Percentiles rank a stretch among this genome's conserved stretches.
phyloP scores from a whole-genome alignment of 441 rosid genomes.

The Adansonia gregorii region DNA sequence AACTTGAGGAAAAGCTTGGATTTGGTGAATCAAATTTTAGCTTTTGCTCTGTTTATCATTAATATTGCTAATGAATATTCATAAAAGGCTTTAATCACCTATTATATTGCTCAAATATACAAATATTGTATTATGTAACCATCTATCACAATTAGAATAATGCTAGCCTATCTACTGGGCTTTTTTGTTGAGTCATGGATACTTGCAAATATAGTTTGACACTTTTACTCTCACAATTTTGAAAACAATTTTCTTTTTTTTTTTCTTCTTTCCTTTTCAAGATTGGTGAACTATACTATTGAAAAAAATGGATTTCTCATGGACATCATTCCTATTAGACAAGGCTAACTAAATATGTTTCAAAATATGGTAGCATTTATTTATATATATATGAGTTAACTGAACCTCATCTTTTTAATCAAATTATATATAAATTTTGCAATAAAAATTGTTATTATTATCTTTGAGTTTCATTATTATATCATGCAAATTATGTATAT shows the following conservation, averaged over 20 bases:
- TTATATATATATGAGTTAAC: too few relatives aligned
- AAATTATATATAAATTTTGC: too few relatives aligned
- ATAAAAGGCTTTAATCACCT: slow-evolving; percentile 13
- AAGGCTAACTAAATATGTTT: neutral
- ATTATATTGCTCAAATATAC: neutral
- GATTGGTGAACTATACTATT: slow-evolving; percentile 16
- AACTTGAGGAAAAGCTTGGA: slow-evolving; percentile 86
- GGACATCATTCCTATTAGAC: neutral
- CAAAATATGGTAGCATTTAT: too few relatives aligned
- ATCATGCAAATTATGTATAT: too few relatives aligned
- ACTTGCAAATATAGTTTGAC: slow-evolving; percentile 31
- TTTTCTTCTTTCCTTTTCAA: neutral
- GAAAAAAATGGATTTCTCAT: neutral
- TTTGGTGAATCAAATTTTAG: slow-evolving; percentile 78
- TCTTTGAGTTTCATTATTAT: too few relatives aligned
- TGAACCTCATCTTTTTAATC: too few relatives aligned
- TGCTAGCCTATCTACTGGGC: slow-evolving; percentile 43
- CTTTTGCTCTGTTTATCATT: slow-evolving; percentile 14
- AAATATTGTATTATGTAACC: slow-evolving; percentile 49
- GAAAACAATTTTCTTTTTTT: neutral
- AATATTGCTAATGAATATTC: neutral
- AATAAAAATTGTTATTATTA: too few relatives aligned
- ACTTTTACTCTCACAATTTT: slow-evolving; percentile 6
- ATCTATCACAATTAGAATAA: slow-evolving; percentile 81
- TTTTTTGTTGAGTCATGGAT: slow-evolving; percentile 20